These are phyloP conservation scores for Drechmeria coniospora DNA, from an alignment of 2,329 filamentous ascomycete species.

Conservation along the genomic window DNA sequence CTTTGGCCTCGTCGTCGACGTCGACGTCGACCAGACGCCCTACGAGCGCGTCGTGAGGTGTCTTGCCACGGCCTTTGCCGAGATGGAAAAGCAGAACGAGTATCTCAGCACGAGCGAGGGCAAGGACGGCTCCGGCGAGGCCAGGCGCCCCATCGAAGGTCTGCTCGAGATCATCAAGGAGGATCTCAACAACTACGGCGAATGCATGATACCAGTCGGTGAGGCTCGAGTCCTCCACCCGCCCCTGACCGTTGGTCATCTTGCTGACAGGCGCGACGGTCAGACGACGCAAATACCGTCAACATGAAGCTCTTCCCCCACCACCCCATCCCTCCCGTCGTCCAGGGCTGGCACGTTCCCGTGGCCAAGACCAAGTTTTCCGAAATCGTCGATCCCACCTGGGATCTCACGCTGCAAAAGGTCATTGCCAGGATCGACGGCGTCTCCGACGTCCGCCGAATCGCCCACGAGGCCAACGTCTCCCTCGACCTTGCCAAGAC, in stretches of 20 bases:
- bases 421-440: conserved; percentile 82
- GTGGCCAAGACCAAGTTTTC: conserved; percentile 53
- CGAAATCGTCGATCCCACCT: conserved; percentile 49
- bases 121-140: conserved; percentile 21
- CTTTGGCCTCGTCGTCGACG: conserved; percentile 69
- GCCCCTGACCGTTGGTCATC: too few relatives aligned
- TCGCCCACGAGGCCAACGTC: conserved; percentile 72
- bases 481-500: conserved; percentile 75
- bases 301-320: conserved; percentile 93
- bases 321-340: conserved; percentile 57
- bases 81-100: conserved; percentile 80
- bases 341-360: conserved; percentile 83
- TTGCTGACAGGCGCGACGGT: background rate
- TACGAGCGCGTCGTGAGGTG: conserved; percentile 79
- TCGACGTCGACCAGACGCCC: conserved; percentile 51
- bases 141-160: conserved; percentile 60
- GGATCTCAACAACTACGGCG: conserved; percentile 90
- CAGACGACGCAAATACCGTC: conserved; percentile 83
- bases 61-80: conserved; percentile 70
- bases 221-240: too few relatives aligned
- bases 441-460: conserved; percentile 74
- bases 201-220: conserved; percentile 97
- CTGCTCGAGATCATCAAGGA: conserved; percentile 68
- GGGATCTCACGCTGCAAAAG: conserved; percentile 63
- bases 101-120: conserved; percentile 54